These are phyloP conservation scores for Sicyos edulis DNA, from an alignment of 306 rosid species.

Conservation along the genomic window DNA sequence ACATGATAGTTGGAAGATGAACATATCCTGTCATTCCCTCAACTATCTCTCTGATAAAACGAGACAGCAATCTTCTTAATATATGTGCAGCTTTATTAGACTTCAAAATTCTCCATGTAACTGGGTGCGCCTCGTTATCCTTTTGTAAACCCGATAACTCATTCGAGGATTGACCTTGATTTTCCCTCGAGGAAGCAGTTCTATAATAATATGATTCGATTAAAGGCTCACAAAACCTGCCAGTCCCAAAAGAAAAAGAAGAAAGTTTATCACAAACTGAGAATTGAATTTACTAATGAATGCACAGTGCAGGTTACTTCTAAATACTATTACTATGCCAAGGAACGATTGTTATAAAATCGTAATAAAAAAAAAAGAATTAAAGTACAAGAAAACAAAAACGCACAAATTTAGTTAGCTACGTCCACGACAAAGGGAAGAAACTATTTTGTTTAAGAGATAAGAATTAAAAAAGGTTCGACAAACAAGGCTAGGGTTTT, in stretches of 20 bases:
- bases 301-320: neutral
- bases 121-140: constrained; percentile 40
- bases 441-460: no score
- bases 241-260: constrained; percentile 4
- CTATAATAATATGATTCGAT: constrained; percentile 47
- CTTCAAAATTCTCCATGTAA: constrained; percentile 72
- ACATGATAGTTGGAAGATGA: constrained; percentile 89
- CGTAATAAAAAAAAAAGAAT: no score
- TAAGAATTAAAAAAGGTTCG: no score
- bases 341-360: neutral
- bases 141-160: constrained; percentile 37
- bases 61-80: constrained; percentile 69
- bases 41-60: constrained; percentile 84
- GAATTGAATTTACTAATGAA: neutral
- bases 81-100: constrained; percentile 45
- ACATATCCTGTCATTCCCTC: constrained; percentile 96
- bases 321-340: neutral
- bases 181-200: constrained; percentile 35
- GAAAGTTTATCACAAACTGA: neutral
- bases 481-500: no score
- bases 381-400: no score
- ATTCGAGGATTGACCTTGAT: constrained; percentile 30
- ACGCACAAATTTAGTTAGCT: no score
- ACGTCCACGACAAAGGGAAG: no score
- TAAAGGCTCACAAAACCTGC: constrained; percentile 87